Evolutionary conservation across 345 rosid species (phyloP).

Genomic region (Chamaenerion angustifolium): DNA sequence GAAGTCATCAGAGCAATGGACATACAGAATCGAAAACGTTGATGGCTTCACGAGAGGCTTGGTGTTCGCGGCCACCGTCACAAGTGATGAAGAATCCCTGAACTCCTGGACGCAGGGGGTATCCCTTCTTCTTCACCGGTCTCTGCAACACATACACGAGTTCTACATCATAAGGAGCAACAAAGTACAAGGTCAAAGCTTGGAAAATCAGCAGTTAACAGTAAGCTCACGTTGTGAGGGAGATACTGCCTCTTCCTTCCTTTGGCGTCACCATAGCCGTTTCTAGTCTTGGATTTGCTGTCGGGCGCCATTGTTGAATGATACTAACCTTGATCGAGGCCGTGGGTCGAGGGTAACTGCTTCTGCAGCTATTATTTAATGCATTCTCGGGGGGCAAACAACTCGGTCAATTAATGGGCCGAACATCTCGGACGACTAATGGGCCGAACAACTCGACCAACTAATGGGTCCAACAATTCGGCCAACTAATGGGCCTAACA

Average conservation of each 20-base stretch:
- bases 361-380: neutral
- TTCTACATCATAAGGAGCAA: neutral
- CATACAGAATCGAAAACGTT: slow-evolving; percentile 76
- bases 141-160: slow-evolving; percentile 24
- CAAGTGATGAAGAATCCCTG: slow-evolving; percentile 87
- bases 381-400: too few relatives aligned
- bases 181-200: neutral
- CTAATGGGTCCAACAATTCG: too few relatives aligned
- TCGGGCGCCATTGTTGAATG: slow-evolving; percentile 29
- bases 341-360: neutral
- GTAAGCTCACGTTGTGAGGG: slow-evolving; percentile 46
- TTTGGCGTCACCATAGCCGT: slow-evolving; percentile 12
- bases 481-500: too few relatives aligned
- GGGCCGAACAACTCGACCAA: too few relatives aligned
- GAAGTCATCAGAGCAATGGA: neutral
- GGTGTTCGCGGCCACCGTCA: slow-evolving; percentile 83
- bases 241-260: slow-evolving; percentile 69
- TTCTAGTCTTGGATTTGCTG: slow-evolving; percentile 17
- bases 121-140: slow-evolving; percentile 79
- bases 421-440: too few relatives aligned
- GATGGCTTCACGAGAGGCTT: slow-evolving; percentile 77
- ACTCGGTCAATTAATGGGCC: too few relatives aligned
- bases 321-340: neutral
- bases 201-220: neutral
- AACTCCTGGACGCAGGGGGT: slow-evolving; percentile 74